Evolutionary conservation across 306 rosid species (phyloP).

Genomic region (Cajanus cajan): DNA sequence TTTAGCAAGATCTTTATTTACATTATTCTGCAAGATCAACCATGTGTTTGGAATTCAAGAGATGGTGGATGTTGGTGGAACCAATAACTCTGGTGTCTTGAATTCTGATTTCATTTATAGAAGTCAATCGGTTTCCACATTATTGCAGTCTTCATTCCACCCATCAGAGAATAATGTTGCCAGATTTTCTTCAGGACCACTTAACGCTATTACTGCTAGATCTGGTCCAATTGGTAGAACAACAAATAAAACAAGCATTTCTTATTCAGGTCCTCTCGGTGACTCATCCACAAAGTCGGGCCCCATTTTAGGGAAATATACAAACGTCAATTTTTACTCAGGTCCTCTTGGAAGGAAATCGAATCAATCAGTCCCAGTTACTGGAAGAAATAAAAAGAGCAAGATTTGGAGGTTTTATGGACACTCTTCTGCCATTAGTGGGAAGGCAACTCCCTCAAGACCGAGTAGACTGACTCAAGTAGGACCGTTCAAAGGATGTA

Average conservation of each 20-base stretch:
- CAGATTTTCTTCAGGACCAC: conserved; percentile 90
- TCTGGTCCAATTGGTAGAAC: conserved; percentile 54
- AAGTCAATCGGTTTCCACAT: conserved; percentile 76
- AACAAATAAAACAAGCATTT: conserved; percentile 44
- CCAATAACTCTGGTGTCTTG: conserved; percentile 47
- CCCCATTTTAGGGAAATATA: conserved; percentile 49
- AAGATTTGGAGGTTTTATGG: conserved; percentile 64
- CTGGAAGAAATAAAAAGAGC: conserved; percentile 53
- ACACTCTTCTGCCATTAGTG: conserved; percentile 32
- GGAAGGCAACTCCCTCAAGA: conserved; percentile 58
- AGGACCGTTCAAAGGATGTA: conserved; percentile 90
- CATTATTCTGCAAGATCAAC: conserved; percentile 70
- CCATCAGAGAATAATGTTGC: conserved; percentile 48
- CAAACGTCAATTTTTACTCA: conserved; percentile 59
- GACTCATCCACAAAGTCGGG: conserved; percentile 63
- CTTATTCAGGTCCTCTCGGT: conserved; percentile 82
- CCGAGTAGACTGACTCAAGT: conserved; percentile 76
- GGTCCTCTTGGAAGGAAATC: conserved; percentile 68
- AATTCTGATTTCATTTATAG: conserved; percentile 59
- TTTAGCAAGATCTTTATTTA: conserved; percentile 78
- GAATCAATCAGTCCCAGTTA: conserved; percentile 54
- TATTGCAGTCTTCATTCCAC: conserved; percentile 63
- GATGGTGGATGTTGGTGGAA: conserved; percentile 43
- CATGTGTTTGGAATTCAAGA: conserved; percentile 75
- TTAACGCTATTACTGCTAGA: conserved; percentile 47